Evolutionary conservation across 1,139 yeast genomes (phyloP).

Genomic region (Geotrichum fermentans): DNA sequence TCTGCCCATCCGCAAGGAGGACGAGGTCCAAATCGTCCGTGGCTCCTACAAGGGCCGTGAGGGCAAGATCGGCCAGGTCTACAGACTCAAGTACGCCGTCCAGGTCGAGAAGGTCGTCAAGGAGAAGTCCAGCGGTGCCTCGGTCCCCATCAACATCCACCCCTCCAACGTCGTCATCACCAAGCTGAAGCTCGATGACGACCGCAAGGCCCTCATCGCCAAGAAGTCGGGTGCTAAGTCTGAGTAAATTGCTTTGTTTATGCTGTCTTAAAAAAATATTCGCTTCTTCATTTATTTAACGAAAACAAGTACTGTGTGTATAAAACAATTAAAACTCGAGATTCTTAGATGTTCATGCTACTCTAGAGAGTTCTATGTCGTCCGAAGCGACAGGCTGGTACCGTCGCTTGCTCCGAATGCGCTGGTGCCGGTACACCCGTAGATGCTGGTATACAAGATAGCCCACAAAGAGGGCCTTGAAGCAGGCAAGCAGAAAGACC

Average conservation of each 20-base stretch:
- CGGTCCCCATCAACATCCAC: conserved; percentile 95
- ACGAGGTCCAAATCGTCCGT: conserved; percentile 92
- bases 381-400: neutral
- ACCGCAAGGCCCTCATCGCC: conserved; percentile 95
- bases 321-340: neutral
- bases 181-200: conserved; percentile 96
- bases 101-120: conserved; percentile 97
- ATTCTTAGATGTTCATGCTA: neutral
- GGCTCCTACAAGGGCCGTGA: conserved; percentile 99
- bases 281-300: conserved; percentile 1
- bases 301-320: conserved; percentile 1
- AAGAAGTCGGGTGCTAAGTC: conserved; percentile 81
- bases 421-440: conserved; percentile 10
- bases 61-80: conserved; percentile 96
- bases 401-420: neutral
- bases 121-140: conserved; percentile 98
- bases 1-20: conserved; percentile 97
- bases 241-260: conserved; percentile 55
- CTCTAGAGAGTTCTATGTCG: neutral
- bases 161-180: conserved; percentile 99
- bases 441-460: conserved; percentile 9
- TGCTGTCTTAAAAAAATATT: too few relatives aligned
- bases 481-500: conserved; percentile 3
- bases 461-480: neutral
- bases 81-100: conserved; percentile 97